Conservation (phyloP, 2,329 filamentous ascomycete species). For the Fulvia fulva region DNA sequence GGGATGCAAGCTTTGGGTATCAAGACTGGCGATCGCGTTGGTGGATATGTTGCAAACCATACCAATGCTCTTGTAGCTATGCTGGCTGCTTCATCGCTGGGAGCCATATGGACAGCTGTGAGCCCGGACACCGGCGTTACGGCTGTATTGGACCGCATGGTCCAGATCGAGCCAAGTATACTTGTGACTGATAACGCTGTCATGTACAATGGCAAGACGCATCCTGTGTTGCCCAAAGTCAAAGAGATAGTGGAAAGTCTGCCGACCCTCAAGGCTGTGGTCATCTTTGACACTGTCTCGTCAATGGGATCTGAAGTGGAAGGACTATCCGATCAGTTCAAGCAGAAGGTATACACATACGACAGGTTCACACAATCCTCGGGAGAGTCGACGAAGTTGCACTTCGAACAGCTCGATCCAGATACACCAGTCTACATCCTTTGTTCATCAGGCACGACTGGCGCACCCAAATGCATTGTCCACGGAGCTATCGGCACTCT, state of each 20-base stretch:
- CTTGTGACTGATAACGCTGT: slow-evolving; percentile 85
- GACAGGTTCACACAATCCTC: slow-evolving; percentile 40
- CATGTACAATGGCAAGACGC: slow-evolving; percentile 86
- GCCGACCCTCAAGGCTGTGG: slow-evolving; percentile 62
- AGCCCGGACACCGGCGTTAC: slow-evolving; percentile 89
- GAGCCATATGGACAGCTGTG: slow-evolving; percentile 88
- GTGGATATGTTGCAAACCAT: slow-evolving; percentile 83
- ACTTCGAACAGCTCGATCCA: slow-evolving; percentile 73
- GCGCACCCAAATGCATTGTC: slow-evolving; percentile 84
- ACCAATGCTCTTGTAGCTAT: slow-evolving; percentile 82
- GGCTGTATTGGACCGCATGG: slow-evolving; percentile 80
- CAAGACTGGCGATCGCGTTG: slow-evolving; percentile 57
- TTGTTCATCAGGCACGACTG: slow-evolving; percentile 89
- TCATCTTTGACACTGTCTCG: slow-evolving; percentile 67
- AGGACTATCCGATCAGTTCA: slow-evolving; percentile 10
- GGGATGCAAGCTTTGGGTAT: slow-evolving; percentile 66
- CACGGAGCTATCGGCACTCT: slow-evolving; percentile 87
- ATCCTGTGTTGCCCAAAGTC: slow-evolving; percentile 75
- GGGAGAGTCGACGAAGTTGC: slow-evolving; percentile 17
- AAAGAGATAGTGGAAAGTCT: slow-evolving; percentile 69
- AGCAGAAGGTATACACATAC: slow-evolving; percentile 22
- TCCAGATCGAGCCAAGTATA: slow-evolving; percentile 77
- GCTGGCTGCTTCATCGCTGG: slow-evolving; percentile 75
- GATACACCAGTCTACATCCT: slow-evolving; percentile 91
- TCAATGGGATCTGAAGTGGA: slow-evolving; percentile 38